These are phyloP conservation scores for Cantharellus cinnabarinus DNA, from an alignment of 768 basidiomycete species.

Conservation along the genomic window DNA sequence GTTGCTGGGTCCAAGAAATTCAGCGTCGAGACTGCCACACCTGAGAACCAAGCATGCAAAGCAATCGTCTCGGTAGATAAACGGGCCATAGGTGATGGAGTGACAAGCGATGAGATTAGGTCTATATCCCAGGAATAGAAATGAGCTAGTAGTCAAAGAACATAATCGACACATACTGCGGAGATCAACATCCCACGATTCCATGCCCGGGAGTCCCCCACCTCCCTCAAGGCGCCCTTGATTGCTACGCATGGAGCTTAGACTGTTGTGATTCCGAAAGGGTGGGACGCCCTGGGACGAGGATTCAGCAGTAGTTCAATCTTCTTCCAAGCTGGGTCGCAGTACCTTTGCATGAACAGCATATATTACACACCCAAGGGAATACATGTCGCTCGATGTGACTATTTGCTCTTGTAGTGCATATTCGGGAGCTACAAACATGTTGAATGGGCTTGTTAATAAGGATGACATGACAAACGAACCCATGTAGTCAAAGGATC, in stretches of 20 bases:
- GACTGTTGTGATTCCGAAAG: constrained; percentile 64
- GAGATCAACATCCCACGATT: constrained; percentile 46
- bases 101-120: constrained; percentile 61
- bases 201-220: constrained; percentile 31
- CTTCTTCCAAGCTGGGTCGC: neutral
- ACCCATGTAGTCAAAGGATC: constrained; percentile 93
- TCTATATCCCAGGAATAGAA: constrained; percentile 23
- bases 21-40: constrained; percentile 83
- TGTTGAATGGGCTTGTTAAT: neutral
- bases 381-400: constrained; percentile 83
- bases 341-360: constrained; percentile 61
- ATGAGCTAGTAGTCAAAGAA: neutral
- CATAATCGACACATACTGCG: constrained; percentile 28
- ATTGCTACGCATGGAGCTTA: constrained; percentile 46
- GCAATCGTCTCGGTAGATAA: constrained; percentile 66
- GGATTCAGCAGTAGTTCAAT: neutral
- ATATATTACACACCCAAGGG: constrained; percentile 78
- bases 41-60: constrained; percentile 80
- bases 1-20: constrained; percentile 92
- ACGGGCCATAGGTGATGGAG: constrained; percentile 49
- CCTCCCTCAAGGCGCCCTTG: constrained; percentile 29
- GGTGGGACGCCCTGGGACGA: constrained; percentile 36
- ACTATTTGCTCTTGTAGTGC: constrained; percentile 72
- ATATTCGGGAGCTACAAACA: constrained; percentile 67
- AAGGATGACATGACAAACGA: constrained; percentile 11